Percentiles rank a stretch among this genome's conserved stretches.
These are phyloP conservation scores for Pelargonium australe DNA, from an alignment of 441 rosid genomes.

Conservation along the genomic window DNA sequence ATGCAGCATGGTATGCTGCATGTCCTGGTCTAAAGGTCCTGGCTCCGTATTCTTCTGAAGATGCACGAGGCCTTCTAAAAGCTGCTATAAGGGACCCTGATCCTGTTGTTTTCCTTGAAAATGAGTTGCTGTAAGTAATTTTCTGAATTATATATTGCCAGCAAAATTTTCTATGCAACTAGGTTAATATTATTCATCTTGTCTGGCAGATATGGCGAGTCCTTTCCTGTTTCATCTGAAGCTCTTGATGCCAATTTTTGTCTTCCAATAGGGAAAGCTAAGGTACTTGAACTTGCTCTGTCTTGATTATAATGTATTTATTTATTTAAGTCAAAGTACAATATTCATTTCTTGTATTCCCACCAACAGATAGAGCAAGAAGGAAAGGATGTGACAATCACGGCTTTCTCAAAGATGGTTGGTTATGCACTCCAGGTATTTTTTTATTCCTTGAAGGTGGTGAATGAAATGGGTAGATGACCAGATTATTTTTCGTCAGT, in stretches of 20 bases:
- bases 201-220: constrained; percentile 73
- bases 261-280: constrained; percentile 91
- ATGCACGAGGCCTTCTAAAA: constrained; percentile 84
- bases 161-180: background rate
- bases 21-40: constrained; percentile 86
- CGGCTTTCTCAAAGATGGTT: constrained; percentile 84
- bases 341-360: background rate
- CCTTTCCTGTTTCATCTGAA: constrained; percentile 83
- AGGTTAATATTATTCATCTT: background rate
- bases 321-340: background rate
- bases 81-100: constrained; percentile 28
- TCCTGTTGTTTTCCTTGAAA: constrained; percentile 93
- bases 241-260: constrained; percentile 90
- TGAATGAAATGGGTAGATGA: too few relatives aligned
- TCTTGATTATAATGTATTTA: background rate
- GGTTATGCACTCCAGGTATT: constrained; percentile 72
- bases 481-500: too few relatives aligned
- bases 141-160: background rate
- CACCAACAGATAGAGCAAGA: constrained; percentile 68
- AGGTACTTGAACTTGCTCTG: constrained; percentile 34
- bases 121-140: constrained; percentile 69
- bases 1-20: constrained; percentile 82
- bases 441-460: too few relatives aligned
- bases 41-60: constrained; percentile 77
- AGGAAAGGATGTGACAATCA: constrained; percentile 87